Conservation (phyloP, 1,139 yeast species). For the Yamadazyma conglobata region DNA sequence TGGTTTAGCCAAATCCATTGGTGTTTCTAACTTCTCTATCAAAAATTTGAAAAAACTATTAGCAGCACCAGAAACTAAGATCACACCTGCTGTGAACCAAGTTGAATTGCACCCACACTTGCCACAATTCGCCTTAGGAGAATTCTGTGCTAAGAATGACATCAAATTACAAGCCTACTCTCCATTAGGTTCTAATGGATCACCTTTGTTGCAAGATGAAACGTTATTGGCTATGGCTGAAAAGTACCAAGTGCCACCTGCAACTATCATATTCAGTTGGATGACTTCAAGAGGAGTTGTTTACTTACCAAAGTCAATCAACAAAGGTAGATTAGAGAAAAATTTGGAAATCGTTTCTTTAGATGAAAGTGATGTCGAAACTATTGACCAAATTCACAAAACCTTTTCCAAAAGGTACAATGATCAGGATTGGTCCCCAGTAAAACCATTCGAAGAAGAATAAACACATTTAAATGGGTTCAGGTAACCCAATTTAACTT, state of each 20-base stretch:
- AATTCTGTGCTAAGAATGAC: slow-evolving; percentile 49
- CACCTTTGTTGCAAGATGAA: slow-evolving; percentile 56
- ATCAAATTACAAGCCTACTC: slow-evolving; percentile 72
- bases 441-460: slow-evolving; percentile 15
- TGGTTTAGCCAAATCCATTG: slow-evolving; percentile 41
- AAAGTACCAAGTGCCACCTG: slow-evolving; percentile 52
- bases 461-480: too few relatives aligned
- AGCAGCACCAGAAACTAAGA: slow-evolving; percentile 33
- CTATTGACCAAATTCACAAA: slow-evolving; percentile 40
- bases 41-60: slow-evolving; percentile 43
- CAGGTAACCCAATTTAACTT: too few relatives aligned
- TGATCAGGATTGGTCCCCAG: slow-evolving; percentile 34
- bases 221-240: slow-evolving; percentile 50
- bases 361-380: slow-evolving; percentile 49
- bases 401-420: slow-evolving; percentile 50
- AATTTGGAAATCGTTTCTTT: slow-evolving; percentile 54
- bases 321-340: slow-evolving; percentile 51
- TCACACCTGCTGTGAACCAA: slow-evolving; percentile 70
- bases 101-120: slow-evolving; percentile 72
- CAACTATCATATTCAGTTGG: slow-evolving; percentile 67
- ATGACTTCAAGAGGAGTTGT: slow-evolving; percentile 63
- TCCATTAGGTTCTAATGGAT: slow-evolving; percentile 69
- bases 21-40: slow-evolving; percentile 58
- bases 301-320: slow-evolving; percentile 73
- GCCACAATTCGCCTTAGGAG: slow-evolving; percentile 63